Conservation (phyloP, 148 eudicot genomes). For the Rhododendron ferrugineum region DNA sequence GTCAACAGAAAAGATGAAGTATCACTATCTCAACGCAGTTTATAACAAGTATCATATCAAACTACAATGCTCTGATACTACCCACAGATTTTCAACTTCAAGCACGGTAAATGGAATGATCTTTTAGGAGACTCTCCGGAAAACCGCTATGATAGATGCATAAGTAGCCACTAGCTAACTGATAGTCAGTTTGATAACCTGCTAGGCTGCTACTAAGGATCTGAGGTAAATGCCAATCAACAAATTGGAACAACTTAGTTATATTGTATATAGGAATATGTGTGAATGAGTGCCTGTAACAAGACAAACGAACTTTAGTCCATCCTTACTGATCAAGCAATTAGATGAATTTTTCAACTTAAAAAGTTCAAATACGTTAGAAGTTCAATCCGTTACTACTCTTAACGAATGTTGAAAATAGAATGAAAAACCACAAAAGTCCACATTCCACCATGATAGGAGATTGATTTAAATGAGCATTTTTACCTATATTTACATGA, state of each 20-base stretch:
- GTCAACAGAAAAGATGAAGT: neutral
- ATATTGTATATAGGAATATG: neutral
- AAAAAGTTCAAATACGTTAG: no score
- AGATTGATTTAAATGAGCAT: neutral
- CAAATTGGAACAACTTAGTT: neutral
- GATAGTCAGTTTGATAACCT: neutral
- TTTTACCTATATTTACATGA: slow-evolving; percentile 73
- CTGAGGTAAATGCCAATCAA: neutral
- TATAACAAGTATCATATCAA: neutral
- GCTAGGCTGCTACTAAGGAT: neutral
- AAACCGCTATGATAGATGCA: neutral
- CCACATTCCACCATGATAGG: neutral
- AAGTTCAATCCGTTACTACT: neutral
- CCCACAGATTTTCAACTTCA: neutral
- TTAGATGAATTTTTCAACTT: neutral
- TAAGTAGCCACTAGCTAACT: neutral
- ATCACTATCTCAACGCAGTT: neutral
- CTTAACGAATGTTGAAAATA: neutral
- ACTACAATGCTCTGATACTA: neutral
- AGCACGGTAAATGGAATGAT: neutral
- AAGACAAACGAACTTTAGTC: neutral
- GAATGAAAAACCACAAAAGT: neutral
- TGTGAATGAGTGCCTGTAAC: neutral
- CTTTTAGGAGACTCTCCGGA: neutral
- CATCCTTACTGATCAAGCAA: neutral